Base-by-base conservation (phyloP, 1,139 yeast genomes). In the Pichia sp. region DNA sequence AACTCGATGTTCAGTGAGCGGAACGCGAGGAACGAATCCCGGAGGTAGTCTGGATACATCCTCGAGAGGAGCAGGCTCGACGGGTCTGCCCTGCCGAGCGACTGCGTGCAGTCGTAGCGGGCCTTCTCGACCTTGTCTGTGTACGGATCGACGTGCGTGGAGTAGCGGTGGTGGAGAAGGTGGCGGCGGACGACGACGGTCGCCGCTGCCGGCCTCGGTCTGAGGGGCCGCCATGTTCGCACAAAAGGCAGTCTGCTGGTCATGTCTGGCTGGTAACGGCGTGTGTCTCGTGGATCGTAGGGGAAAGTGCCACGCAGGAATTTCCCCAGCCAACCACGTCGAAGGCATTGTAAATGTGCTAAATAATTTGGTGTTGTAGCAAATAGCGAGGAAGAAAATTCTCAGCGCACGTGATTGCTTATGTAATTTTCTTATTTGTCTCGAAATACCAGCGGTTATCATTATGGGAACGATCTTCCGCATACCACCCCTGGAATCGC, bases 1-100 rank as follows among this genome's bases (percentile, higher is more conserved):
- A 86, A 73, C 59, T 87, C 95, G 41, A 85, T 67, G 58, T 82
- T 82, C 68, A 88, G 82, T 0, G 87, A 85, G 46, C 85, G 70
- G 41, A 85, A 73, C 0, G 89, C 95, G n/a, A 84, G 58, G 58
- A 77, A 85, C 1, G 85, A 78, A 62, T 84, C 82, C 57, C 85
- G 72, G 0, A 85, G 79, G 6, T 83, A 83, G 39, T 74, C 76
- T 3, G 95, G 95, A 25, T 86, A 71, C 62, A 87, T 86, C 49
- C 85, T 86, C 2, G 85, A 79, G 23, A 87, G 70, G 10, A 87
- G 67, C 56, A 78, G 79, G 0, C 93, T 80, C 2, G 91, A 83
- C 40, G 87, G 70, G 66, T 87, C 95, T 52, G 68, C 74, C 31
- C 66, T 67, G 54, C 73, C 49, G 5, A 79, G 63, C 23, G 55